phyloP scores from a whole-genome alignment of 225 moss, liverwort and hornwort genomes.

The Sphagnum tenellum region DNA sequence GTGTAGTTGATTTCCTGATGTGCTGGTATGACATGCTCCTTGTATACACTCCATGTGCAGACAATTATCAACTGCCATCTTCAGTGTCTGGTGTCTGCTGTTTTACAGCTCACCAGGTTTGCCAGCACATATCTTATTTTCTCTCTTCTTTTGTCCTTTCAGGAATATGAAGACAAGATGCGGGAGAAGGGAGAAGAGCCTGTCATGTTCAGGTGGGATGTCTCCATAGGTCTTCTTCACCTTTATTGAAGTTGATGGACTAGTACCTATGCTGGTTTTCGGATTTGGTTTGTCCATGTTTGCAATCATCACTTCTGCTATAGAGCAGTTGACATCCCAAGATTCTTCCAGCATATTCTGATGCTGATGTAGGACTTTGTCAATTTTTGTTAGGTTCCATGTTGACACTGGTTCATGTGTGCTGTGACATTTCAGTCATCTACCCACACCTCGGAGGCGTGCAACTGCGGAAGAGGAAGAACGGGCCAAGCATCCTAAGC shows the following conservation, averaged over 20 bases:
- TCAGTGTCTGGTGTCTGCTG: not conserved
- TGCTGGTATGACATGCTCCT: too few relatives aligned
- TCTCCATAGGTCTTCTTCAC: too few relatives aligned
- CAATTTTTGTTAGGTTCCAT: not conserved
- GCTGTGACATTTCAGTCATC: conserved; percentile 51
- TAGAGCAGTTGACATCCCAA: too few relatives aligned
- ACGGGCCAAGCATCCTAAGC: conserved; percentile 98
- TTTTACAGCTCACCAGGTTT: not conserved
- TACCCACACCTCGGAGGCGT: conserved; percentile 86
- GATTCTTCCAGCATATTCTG: too few relatives aligned
- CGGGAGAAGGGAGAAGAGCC: conserved; percentile 99
- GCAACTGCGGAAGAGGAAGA: conserved; percentile 99
- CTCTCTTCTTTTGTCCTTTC: conserved; percentile 2
- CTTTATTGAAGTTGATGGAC: too few relatives aligned
- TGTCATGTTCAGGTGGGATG: conserved; percentile 88
- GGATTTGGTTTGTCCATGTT: too few relatives aligned
- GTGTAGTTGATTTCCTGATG: too few relatives aligned
- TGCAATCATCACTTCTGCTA: too few relatives aligned
- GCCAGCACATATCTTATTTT: too few relatives aligned
- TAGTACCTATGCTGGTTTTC: too few relatives aligned
- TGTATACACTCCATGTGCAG: too few relatives aligned
- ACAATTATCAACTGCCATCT: too few relatives aligned
- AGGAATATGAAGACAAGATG: conserved; percentile 99
- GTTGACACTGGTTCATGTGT: conserved; percentile 4
- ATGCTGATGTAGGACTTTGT: not conserved